phyloP scores from a whole-genome alignment of 257 asterid genomes.

The Solanum verrucosum region DNA sequence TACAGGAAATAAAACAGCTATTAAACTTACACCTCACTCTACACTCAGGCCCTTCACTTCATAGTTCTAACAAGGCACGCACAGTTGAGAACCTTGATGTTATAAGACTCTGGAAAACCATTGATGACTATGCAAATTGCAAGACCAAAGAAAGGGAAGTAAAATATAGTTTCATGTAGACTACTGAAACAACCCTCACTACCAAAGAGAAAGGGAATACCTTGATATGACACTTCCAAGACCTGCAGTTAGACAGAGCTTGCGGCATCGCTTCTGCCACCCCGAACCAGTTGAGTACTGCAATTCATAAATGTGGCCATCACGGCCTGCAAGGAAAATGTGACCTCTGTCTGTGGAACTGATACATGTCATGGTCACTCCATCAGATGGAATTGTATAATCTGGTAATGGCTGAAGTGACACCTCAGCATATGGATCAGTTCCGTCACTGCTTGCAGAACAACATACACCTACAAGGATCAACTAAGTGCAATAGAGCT shows the following conservation, averaged over 20 bases:
- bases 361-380: slow-evolving; percentile 96
- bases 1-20: slow-evolving; percentile 16
- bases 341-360: slow-evolving; percentile 78
- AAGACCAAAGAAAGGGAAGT: not conserved
- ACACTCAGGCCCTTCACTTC: not conserved
- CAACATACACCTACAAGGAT: slow-evolving; percentile 94
- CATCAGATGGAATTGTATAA: slow-evolving; percentile 86
- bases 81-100: not conserved
- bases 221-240: slow-evolving; percentile 85
- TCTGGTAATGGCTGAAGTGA: slow-evolving; percentile 87
- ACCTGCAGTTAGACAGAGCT: slow-evolving; percentile 85
- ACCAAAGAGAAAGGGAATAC: slow-evolving; percentile 22
- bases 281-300: slow-evolving; percentile 91
- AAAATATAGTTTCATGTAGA: not conserved
- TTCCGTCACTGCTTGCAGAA: slow-evolving; percentile 76
- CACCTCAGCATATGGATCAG: slow-evolving; percentile 86
- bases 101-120: not conserved
- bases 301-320: slow-evolving; percentile 88
- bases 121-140: not conserved
- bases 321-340: slow-evolving; percentile 91
- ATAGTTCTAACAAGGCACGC: slow-evolving; percentile 5
- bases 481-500: slow-evolving; percentile 45
- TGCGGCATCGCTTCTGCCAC: slow-evolving; percentile 90
- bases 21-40: slow-evolving; percentile 4
- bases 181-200: not conserved